A percentile compares a stretch with the other conserved stretches of the same genome.
phyloP scores from a whole-genome alignment of 805 yeast genomes.

The Ogataea philodendri region DNA sequence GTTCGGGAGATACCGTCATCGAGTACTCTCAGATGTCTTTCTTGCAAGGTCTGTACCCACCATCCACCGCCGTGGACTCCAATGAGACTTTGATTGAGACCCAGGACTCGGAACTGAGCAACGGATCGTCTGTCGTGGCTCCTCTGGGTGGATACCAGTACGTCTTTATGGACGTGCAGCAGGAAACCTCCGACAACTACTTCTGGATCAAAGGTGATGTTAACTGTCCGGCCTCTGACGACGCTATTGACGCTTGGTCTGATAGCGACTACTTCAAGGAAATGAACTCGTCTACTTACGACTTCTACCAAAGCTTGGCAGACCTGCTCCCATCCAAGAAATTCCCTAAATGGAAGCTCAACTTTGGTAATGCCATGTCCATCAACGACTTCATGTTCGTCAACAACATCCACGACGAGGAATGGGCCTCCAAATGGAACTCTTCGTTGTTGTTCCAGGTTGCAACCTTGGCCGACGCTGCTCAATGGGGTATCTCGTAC shows the following conservation, averaged over 20 bases:
- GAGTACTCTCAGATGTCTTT: slow-evolving; percentile 42
- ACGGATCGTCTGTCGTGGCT: slow-evolving; percentile 39
- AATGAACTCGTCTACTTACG: slow-evolving; percentile 36
- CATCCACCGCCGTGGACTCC: slow-evolving; percentile 32
- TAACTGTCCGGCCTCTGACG: slow-evolving; percentile 39
- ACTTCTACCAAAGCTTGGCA: slow-evolving; percentile 39
- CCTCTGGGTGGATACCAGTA: slow-evolving; percentile 48
- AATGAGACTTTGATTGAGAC: slow-evolving; percentile 25
- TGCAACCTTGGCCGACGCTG: slow-evolving; percentile 38
- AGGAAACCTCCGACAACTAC: slow-evolving; percentile 35
- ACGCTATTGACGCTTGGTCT: slow-evolving; percentile 33
- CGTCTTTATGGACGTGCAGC: slow-evolving; percentile 39
- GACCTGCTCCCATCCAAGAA: slow-evolving; percentile 27
- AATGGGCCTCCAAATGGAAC: slow-evolving; percentile 35
- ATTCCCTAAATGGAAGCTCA: slow-evolving; percentile 34
- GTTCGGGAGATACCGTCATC: slow-evolving; percentile 38
- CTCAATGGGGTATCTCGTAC: slow-evolving; percentile 39
- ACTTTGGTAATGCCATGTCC: slow-evolving; percentile 39
- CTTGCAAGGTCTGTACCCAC: slow-evolving; percentile 49
- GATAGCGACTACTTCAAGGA: slow-evolving; percentile 32
- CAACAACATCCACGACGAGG: slow-evolving; percentile 41
- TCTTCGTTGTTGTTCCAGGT: slow-evolving; percentile 33
- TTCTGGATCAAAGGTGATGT: slow-evolving; percentile 44
- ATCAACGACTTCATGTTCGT: slow-evolving; percentile 43
- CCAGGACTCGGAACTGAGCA: slow-evolving; percentile 35